Conservation (phyloP, 805 yeast genomes). For the Cyberlindnera euphorbiiphila region DNA sequence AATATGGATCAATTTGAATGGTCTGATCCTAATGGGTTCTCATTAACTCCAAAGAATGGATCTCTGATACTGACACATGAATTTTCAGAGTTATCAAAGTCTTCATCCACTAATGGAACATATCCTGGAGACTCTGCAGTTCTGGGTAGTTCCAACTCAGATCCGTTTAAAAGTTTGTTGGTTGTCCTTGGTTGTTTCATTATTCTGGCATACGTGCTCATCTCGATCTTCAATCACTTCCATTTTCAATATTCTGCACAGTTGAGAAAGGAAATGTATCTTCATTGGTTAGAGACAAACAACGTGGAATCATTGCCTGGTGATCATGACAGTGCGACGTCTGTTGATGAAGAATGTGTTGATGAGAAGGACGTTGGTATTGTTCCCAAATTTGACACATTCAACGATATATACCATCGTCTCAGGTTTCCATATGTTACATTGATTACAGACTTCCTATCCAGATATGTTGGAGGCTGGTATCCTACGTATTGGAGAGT, state of each 20-base stretch:
- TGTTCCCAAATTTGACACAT: no score
- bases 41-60: neutral
- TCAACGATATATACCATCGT: slow-evolving; percentile 5
- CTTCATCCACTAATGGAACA: neutral
- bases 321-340: no score
- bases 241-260: slow-evolving; percentile 12
- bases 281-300: no score
- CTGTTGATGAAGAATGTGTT: no score
- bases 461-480: slow-evolving; percentile 4
- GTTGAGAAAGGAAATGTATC: slow-evolving; percentile 5
- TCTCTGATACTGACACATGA: neutral
- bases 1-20: neutral
- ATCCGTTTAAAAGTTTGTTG: neutral
- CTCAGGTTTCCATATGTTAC: slow-evolving; percentile 6
- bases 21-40: neutral
- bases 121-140: neutral
- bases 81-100: neutral
- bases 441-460: slow-evolving; percentile 5
- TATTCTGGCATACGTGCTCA: slow-evolving; percentile 5
- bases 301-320: no score
- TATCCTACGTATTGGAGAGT: slow-evolving; percentile 6
- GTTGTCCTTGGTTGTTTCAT: slow-evolving; percentile 9
- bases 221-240: slow-evolving; percentile 7
- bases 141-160: neutral
- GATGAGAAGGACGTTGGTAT: no score